A percentile compares a stretch with the other conserved stretches of the same genome.
Conservation (phyloP, 257 asterid genomes). For the Solanum sejunctum region DNA sequence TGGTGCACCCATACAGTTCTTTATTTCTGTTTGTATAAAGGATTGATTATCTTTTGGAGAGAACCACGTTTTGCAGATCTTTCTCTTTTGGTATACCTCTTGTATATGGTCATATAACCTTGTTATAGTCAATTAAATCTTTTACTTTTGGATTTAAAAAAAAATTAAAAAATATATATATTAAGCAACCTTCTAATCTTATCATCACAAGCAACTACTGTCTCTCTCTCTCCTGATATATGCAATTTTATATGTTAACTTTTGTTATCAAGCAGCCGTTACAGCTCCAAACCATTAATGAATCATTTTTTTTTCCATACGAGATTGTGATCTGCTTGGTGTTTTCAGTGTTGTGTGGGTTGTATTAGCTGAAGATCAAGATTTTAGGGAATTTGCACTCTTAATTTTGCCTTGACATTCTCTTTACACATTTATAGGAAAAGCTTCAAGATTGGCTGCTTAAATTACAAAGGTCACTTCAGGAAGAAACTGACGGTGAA, state of each 20-base stretch:
- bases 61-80: not conserved
- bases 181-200: not conserved
- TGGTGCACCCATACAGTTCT: not conserved
- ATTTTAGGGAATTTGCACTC: not conserved
- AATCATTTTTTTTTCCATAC: not conserved
- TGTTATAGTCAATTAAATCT: not conserved
- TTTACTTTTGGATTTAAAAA: not conserved
- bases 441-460: constrained; percentile 77
- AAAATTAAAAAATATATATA: not conserved
- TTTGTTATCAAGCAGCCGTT: not conserved
- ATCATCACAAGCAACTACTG: not conserved
- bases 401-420: not conserved
- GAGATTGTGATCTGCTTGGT: not conserved
- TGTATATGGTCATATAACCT: not conserved
- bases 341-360: not conserved
- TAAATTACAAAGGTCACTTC: constrained; percentile 47
- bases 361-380: not conserved
- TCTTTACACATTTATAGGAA: constrained; percentile 40
- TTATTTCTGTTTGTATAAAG: not conserved
- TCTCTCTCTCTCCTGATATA: not conserved
- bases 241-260: not conserved
- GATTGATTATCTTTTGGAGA: not conserved
- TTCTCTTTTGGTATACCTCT: not conserved
- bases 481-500: constrained; percentile 40
- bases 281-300: not conserved